Conservation (phyloP, 2,329 filamentous ascomycete genomes). For the Coniochaeta sp. region DNA sequence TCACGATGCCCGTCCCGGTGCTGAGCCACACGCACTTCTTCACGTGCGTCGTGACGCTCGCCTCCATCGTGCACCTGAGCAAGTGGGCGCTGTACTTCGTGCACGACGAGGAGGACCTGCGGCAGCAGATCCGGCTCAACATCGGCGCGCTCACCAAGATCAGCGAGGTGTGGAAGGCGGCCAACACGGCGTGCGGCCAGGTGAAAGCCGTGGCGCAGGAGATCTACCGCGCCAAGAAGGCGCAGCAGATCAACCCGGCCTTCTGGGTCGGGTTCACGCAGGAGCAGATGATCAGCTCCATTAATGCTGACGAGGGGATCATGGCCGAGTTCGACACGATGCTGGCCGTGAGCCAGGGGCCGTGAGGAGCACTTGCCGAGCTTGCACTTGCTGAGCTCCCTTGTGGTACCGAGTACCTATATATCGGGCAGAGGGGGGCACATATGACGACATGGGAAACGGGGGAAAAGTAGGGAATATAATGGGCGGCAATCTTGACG, state of each 20-base stretch:
- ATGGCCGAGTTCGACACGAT: conserved; percentile 48
- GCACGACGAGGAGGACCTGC: conserved; percentile 57
- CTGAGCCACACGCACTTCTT: conserved; percentile 77
- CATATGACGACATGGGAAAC: neutral
- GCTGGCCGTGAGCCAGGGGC: conserved; percentile 10
- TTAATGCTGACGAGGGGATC: conserved; percentile 51
- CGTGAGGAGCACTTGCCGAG: conserved; percentile 1
- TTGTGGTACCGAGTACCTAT: neutral
- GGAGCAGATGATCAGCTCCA: conserved; percentile 46
- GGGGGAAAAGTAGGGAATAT: neutral
- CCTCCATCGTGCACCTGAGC: conserved; percentile 73
- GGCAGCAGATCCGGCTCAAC: conserved; percentile 71
- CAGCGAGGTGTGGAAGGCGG: conserved; percentile 65
- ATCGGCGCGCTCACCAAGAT: conserved; percentile 68
- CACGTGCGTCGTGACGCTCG: conserved; percentile 70
- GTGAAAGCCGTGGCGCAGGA: conserved; percentile 75
- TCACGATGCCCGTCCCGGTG: conserved; percentile 65
- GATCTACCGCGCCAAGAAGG: conserved; percentile 55
- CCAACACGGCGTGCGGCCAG: conserved; percentile 61
- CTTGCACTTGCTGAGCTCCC: too few relatives aligned
- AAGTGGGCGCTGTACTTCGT: conserved; percentile 65
- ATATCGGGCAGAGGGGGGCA: neutral
- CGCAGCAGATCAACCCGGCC: conserved; percentile 41
- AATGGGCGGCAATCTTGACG: too few relatives aligned
- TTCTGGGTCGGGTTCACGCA: conserved; percentile 49